phyloP scores from a whole-genome alignment of 495 filamentous ascomycete genomes.

The Penicillium paxilli region DNA sequence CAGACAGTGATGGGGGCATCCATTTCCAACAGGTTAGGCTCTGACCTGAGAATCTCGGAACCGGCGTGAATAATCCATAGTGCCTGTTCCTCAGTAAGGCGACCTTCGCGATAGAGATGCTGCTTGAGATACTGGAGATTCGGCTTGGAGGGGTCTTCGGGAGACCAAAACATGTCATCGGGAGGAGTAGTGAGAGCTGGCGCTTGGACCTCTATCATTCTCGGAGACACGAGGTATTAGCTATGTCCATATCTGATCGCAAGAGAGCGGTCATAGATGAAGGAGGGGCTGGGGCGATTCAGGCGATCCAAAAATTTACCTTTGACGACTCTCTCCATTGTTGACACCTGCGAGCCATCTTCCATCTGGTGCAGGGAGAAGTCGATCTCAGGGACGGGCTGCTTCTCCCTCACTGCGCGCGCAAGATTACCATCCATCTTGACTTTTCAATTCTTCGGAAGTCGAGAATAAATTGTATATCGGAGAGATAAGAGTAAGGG shows the following conservation, averaged over 20 bases:
- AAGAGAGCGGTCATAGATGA: background rate
- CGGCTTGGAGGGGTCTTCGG: constrained; percentile 82
- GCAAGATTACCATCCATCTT: constrained; percentile 48
- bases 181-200: constrained; percentile 88
- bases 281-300: background rate
- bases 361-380: constrained; percentile 98
- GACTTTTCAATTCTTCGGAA: constrained; percentile 4
- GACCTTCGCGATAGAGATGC: constrained; percentile 96
- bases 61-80: constrained; percentile 90
- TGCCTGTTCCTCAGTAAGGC: constrained; percentile 94
- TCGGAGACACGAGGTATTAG: constrained; percentile 12
- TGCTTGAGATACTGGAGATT: constrained; percentile 94
- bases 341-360: constrained; percentile 92
- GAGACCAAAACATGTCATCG: constrained; percentile 76
- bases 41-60: constrained; percentile 76
- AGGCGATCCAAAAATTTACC: constrained; percentile 52
- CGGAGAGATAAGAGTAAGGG: constrained; percentile 16
- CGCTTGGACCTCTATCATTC: constrained; percentile 81
- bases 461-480: constrained; percentile 4
- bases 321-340: constrained; percentile 93
- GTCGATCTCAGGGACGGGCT: constrained; percentile 93
- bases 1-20: constrained; percentile 99
- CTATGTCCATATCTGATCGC: background rate
- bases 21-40: constrained; percentile 98
- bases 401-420: constrained; percentile 88